These are phyloP conservation scores for Kuraishia molischiana DNA, from an alignment of 805 yeast genomes.

Conservation along the genomic window DNA sequence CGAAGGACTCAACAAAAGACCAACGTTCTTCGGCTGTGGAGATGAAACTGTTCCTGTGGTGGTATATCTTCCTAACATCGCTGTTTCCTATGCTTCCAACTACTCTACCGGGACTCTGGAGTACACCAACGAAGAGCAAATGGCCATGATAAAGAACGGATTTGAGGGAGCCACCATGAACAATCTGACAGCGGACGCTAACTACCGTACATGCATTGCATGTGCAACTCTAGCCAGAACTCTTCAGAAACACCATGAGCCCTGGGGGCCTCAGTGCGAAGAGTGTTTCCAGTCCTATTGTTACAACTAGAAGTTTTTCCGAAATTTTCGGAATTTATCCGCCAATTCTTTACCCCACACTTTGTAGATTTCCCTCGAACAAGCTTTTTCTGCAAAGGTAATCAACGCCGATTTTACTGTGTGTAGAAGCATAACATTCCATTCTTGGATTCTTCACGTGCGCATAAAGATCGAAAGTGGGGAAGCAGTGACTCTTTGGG, in stretches of 20 bases:
- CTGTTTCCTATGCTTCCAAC: slow-evolving; percentile 50
- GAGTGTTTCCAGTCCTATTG: slow-evolving; percentile 64
- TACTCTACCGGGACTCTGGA: slow-evolving; percentile 50
- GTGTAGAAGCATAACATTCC: too few relatives aligned
- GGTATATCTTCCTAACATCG: slow-evolving; percentile 64
- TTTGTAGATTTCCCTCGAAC: too few relatives aligned
- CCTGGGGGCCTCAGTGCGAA: slow-evolving; percentile 53
- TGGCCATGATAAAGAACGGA: slow-evolving; percentile 59
- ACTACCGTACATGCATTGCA: slow-evolving; percentile 67
- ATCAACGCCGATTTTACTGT: too few relatives aligned
- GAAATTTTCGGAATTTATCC: too few relatives aligned
- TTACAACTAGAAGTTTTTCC: too few relatives aligned
- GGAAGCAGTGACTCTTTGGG: too few relatives aligned
- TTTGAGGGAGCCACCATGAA: slow-evolving; percentile 53
- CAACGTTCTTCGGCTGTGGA: slow-evolving; percentile 75
- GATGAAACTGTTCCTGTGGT: slow-evolving; percentile 55
- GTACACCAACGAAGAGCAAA: slow-evolving; percentile 42
- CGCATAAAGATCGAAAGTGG: too few relatives aligned
- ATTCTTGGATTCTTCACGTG: too few relatives aligned
- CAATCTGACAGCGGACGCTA: slow-evolving; percentile 47
- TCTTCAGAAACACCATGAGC: slow-evolving; percentile 50
- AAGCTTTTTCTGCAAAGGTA: too few relatives aligned
- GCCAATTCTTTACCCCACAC: too few relatives aligned
- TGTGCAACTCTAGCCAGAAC: slow-evolving; percentile 77
- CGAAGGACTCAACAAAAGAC: slow-evolving; percentile 47